These are phyloP conservation scores for Saccharomyces mikatae DNA, from an alignment of 805 yeast species.

Conservation along the genomic window DNA sequence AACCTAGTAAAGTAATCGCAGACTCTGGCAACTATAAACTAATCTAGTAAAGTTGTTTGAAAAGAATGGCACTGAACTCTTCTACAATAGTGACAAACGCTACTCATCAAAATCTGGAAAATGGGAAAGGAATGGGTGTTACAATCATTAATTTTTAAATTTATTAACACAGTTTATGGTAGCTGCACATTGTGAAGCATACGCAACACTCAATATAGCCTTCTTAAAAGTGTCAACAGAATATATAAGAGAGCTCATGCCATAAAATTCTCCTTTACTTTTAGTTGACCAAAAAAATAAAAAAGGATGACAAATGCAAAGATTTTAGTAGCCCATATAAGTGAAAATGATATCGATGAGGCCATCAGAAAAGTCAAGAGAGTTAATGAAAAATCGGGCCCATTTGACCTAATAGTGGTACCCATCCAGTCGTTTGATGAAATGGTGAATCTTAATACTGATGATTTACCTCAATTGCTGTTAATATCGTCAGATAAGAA, in stretches of 20 bases:
- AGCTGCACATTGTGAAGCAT: neutral
- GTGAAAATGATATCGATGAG: constrained; percentile 13
- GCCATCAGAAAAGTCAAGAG: constrained; percentile 40
- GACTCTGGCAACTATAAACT: too few relatives aligned
- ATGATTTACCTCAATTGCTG: constrained; percentile 13
- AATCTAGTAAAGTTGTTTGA: neutral
- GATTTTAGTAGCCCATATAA: constrained; percentile 15
- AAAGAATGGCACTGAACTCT: neutral
- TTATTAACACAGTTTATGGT: neutral
- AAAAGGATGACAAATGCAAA: constrained; percentile 1
- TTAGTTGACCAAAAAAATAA: neutral
- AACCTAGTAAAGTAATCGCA: neutral
- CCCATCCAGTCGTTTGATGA: constrained; percentile 38
- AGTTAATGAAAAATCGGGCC: constrained; percentile 53
- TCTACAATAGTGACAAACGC: neutral
- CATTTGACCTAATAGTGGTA: constrained; percentile 49
- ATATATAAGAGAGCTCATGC: neutral
- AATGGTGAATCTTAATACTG: constrained; percentile 7
- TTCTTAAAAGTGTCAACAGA: neutral
- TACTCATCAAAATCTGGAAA: neutral
- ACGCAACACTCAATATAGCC: neutral
- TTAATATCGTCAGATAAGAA: constrained; percentile 3
- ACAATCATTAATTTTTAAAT: neutral
- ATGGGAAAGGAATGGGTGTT: neutral
- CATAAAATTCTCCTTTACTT: neutral